phyloP scores from a whole-genome alignment of 2,329 filamentous ascomycete genomes.

The Diplodia mutila region DNA sequence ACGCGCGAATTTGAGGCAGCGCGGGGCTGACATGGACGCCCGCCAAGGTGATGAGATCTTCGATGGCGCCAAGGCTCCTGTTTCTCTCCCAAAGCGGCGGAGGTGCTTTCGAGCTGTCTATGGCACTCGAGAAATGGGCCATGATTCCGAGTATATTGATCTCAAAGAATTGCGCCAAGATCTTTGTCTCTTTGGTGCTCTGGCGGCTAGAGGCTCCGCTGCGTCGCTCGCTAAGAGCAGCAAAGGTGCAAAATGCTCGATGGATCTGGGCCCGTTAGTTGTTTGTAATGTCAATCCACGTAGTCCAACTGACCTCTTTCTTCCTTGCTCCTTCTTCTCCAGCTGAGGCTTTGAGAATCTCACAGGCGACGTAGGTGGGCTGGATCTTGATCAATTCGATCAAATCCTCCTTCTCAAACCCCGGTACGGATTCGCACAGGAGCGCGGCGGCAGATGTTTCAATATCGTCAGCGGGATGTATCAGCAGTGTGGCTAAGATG shows the following conservation, averaged over 20 bases:
- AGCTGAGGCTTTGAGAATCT: slow-evolving; percentile 78
- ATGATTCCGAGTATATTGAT: slow-evolving; percentile 85
- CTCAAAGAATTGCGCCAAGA: slow-evolving; percentile 77
- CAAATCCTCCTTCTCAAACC: slow-evolving; percentile 68
- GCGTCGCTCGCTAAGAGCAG: slow-evolving; percentile 55
- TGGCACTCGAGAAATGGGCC: slow-evolving; percentile 74
- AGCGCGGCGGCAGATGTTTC: slow-evolving; percentile 71
- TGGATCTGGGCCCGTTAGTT: slow-evolving; percentile 41
- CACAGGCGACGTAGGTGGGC: slow-evolving; percentile 74
- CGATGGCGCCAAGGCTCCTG: slow-evolving; percentile 78
- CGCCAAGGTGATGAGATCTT: slow-evolving; percentile 82
- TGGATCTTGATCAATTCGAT: slow-evolving; percentile 73
- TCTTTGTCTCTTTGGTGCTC: slow-evolving; percentile 55
- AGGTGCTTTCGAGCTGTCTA: slow-evolving; percentile 68
- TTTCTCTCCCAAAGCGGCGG: slow-evolving; percentile 70
- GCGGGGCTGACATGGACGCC: slow-evolving; percentile 75
- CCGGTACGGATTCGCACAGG: slow-evolving; percentile 68
- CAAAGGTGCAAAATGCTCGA: slow-evolving; percentile 54
- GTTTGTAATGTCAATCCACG: not conserved
- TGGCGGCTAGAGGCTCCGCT: slow-evolving; percentile 47
- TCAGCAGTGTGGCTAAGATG: slow-evolving; percentile 62
- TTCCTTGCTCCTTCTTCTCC: slow-evolving; percentile 63
- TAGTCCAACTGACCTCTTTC: slow-evolving; percentile 56
- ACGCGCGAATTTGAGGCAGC: slow-evolving; percentile 93
- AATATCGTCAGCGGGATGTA: slow-evolving; percentile 65